Evolutionary conservation across 2,329 filamentous ascomycete genomes (phyloP), one percentile per base, ranked within the genome.

Genomic region (Verticillium albo-atrum): DNA sequence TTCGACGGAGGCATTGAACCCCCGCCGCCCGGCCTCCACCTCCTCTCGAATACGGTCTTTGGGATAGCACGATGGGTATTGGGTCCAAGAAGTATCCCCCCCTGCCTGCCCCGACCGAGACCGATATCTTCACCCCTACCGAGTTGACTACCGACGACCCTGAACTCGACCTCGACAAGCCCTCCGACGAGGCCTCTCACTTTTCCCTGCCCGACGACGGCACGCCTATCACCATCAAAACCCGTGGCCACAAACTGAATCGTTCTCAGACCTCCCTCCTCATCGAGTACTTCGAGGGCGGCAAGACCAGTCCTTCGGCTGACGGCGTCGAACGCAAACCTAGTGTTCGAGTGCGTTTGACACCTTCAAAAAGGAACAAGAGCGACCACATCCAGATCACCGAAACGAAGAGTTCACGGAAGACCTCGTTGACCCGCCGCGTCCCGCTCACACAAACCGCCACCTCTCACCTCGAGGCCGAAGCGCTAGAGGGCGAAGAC

Each of bases 271-370:
- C 93, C 37, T 96, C 91, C 59, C 82, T 97, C 65, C 81, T 97
- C 68, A 97, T 97, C 69, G 93, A 97, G 77, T 97, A 96, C 75
- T 97, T 96, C 70, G 93, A 97, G 76, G 90, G 87, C 66, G 86
- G 88, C 63, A 93, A 91, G 73, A 61, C 67, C 51, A 70, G 70
- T 58, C 42, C 42, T n/a, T 72, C 76, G n/a, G 72, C 76, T 50
- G 77, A 83, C 59, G 81, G 80, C 67, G 80, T 80, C 67, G 83
- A 86, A 67, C 88, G 89, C 67, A 88, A 90, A 67, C 92, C 93
- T 14, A 96, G 92, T 72, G 91, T 97, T 58, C 85, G 84, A 70
- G 81, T 90, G 74, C 84, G 86, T 76, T 83, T 97, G 63, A 96
- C 91, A 15, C 93, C 93, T 15, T 92, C 90, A 67, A 88, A 86